Percentiles rank a stretch among this genome's conserved stretches.
phyloP scores from a whole-genome alignment of 371 early-diverging fungal genomes.

The Syncephalastrum sp. region DNA sequence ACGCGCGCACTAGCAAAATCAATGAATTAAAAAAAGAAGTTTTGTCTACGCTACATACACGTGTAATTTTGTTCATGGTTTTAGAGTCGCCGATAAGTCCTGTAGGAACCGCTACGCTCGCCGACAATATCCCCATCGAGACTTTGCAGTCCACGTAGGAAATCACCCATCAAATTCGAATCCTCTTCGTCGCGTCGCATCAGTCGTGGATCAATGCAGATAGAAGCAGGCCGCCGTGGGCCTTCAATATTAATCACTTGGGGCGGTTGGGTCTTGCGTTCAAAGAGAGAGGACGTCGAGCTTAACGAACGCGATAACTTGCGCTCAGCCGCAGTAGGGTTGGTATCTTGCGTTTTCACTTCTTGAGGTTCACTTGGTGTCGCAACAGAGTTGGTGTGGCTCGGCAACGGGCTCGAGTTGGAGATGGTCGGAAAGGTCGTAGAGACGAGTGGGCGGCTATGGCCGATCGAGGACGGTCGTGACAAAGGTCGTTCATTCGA shows the following conservation, averaged over 20 bases:
- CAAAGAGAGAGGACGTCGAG: slow-evolving; percentile 14
- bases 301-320: slow-evolving; percentile 25
- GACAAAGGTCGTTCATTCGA: slow-evolving; percentile 8
- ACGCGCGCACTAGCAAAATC: too few relatives aligned
- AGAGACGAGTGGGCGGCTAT: slow-evolving; percentile 37
- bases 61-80: not conserved
- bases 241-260: slow-evolving; percentile 26
- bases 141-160: slow-evolving; percentile 37
- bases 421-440: slow-evolving; percentile 45
- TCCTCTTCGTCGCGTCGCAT: slow-evolving; percentile 21
- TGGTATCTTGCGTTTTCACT: too few relatives aligned
- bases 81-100: slow-evolving; percentile 25
- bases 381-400: not conserved
- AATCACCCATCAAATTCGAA: slow-evolving; percentile 45
- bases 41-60: too few relatives aligned
- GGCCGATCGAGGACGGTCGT: slow-evolving; percentile 16
- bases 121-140: slow-evolving; percentile 47
- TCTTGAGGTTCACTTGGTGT: too few relatives aligned
- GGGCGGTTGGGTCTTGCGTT: slow-evolving; percentile 17
- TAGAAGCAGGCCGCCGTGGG: slow-evolving; percentile 37
- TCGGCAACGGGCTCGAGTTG: slow-evolving; percentile 37
- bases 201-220: slow-evolving; percentile 40
- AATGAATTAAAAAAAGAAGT: too few relatives aligned
- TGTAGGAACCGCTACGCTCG: slow-evolving; percentile 33
- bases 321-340: slow-evolving; percentile 14